Conservation (phyloP, 2,329 filamentous ascomycete genomes). For the Trichoderma citrinoviride region DNA sequence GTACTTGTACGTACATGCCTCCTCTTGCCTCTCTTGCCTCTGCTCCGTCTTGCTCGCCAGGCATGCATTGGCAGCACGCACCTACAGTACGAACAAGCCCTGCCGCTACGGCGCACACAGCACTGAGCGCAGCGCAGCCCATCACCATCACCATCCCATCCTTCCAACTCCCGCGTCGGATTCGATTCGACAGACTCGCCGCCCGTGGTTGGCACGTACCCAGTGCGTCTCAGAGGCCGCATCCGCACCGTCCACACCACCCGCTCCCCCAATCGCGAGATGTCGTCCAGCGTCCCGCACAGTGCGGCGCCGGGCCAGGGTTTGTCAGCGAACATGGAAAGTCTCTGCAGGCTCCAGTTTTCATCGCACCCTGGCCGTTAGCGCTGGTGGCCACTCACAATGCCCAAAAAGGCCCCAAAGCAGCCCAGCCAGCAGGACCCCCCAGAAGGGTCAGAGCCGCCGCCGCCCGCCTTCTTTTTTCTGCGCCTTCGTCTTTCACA, state of each 20-base stretch:
- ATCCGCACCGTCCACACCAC: background rate
- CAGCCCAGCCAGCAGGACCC: conserved; percentile 16
- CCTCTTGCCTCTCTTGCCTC: background rate
- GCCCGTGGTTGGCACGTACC: conserved; percentile 4
- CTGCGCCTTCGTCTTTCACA: conserved; percentile 41
- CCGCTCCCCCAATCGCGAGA: conserved; percentile 12
- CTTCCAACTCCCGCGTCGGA: background rate
- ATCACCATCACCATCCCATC: too few species aligned
- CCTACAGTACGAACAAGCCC: conserved; percentile 7
- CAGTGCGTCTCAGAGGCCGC: background rate
- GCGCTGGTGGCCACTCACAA: conserved; percentile 11
- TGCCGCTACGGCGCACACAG: background rate
- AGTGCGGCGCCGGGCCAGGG: conserved; percentile 3
- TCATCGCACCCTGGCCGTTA: conserved; percentile 27
- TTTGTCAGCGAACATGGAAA: conserved; percentile 20
- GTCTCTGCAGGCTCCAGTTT: conserved; percentile 19
- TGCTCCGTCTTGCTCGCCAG: background rate
- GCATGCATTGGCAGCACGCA: background rate
- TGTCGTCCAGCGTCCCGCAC: conserved; percentile 13
- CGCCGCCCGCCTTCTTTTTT: conserved; percentile 34
- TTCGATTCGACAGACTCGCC: background rate
- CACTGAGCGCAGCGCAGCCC: too few species aligned
- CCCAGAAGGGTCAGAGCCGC: conserved; percentile 24
- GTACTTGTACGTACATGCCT: too few species aligned
- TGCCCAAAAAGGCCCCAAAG: conserved; percentile 21